Conservation (phyloP, 2,329 filamentous ascomycete genomes). For the Exophiala bonariae region DNA sequence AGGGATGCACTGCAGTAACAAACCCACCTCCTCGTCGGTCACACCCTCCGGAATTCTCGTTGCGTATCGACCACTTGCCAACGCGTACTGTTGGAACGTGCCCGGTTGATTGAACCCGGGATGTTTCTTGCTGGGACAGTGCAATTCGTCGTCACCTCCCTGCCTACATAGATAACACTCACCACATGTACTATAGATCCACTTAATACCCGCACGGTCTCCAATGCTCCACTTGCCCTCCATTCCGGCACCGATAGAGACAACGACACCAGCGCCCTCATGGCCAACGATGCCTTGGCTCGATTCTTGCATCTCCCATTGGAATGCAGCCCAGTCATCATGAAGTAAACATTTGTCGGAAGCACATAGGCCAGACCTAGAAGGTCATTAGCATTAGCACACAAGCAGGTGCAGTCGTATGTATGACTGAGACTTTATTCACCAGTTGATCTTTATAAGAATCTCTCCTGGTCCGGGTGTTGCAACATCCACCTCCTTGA, state of each 20-base stretch:
- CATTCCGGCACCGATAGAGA: conserved; percentile 71
- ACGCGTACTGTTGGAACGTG: conserved; percentile 36
- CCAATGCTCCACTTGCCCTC: conserved; percentile 74
- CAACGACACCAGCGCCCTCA: conserved; percentile 77
- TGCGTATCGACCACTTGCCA: conserved; percentile 34
- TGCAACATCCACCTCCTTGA: neutral
- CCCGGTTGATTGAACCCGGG: conserved; percentile 36
- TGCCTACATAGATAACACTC: conserved; percentile 73
- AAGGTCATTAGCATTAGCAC: neutral
- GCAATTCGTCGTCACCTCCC: conserved; percentile 32
- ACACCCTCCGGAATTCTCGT: conserved; percentile 35
- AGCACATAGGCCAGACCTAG: conserved; percentile 73
- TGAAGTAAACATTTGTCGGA: conserved; percentile 55
- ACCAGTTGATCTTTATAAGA: conserved; percentile 81
- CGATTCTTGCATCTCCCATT: conserved; percentile 8
- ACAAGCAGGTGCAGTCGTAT: neutral
- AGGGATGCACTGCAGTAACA: too few relatives aligned
- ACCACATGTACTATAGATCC: conserved; percentile 85
- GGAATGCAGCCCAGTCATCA: conserved; percentile 13
- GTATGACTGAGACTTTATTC: neutral
- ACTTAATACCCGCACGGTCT: conserved; percentile 83
- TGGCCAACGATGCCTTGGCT: conserved; percentile 37
- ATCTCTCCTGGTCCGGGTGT: conserved; percentile 80
- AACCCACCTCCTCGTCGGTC: conserved; percentile 29
- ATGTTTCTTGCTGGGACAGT: conserved; percentile 34